phyloP scores from a whole-genome alignment of 2,329 filamentous ascomycete genomes.

The Cryphonectria japonica region DNA sequence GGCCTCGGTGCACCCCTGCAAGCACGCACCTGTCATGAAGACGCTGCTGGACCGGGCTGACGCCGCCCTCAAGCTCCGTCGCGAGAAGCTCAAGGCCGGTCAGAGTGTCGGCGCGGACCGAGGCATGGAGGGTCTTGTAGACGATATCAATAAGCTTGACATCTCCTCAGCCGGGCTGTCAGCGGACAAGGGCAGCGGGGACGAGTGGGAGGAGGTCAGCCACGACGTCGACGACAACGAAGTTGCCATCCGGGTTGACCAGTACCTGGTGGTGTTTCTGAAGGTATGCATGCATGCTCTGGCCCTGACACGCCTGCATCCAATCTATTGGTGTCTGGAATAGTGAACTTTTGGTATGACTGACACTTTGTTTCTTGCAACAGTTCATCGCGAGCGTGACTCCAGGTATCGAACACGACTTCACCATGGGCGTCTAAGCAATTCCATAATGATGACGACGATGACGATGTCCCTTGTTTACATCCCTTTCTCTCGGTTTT shows the following conservation, averaged over 20 bases:
- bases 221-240: slow-evolving; percentile 70
- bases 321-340: not conserved
- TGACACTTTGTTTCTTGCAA: slow-evolving; percentile 30
- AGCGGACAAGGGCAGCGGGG: slow-evolving; percentile 53
- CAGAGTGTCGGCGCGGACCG: slow-evolving; percentile 52
- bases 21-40: slow-evolving; percentile 98
- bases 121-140: slow-evolving; percentile 85
- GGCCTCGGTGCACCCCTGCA: slow-evolving; percentile 95
- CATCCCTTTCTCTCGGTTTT: not conserved
- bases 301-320: not conserved
- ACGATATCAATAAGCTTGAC: slow-evolving; percentile 72
- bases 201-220: slow-evolving; percentile 70
- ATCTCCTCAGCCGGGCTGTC: slow-evolving; percentile 49
- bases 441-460: not conserved
- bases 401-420: slow-evolving; percentile 96
- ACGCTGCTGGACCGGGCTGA: slow-evolving; percentile 93
- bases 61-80: slow-evolving; percentile 84
- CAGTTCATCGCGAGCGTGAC: slow-evolving; percentile 86
- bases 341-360: slow-evolving; percentile 19
- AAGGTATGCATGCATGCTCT: slow-evolving; percentile 61
- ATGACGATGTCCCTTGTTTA: not conserved
- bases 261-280: slow-evolving; percentile 84
- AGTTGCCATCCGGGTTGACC: slow-evolving; percentile 83
- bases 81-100: slow-evolving; percentile 75
- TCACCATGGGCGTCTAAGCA: slow-evolving; percentile 86